Conservation (phyloP, 2,329 filamentous ascomycete species). For the Pseudopyrenochaeta lycopersici region DNA sequence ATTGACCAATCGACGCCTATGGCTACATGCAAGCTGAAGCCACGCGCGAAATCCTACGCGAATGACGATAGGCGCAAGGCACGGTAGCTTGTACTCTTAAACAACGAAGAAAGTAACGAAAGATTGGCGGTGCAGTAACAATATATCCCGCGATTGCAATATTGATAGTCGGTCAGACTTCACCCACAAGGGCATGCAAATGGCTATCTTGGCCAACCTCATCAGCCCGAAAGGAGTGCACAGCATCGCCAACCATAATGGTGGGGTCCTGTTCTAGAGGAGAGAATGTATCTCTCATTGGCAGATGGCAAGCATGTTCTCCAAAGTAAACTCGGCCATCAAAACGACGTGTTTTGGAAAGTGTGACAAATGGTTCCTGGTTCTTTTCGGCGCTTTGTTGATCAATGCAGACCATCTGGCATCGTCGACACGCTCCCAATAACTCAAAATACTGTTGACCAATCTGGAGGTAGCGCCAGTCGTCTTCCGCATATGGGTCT, state of each 20-base stretch:
- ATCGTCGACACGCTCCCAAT: constrained; percentile 84
- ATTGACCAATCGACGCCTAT: constrained; percentile 32
- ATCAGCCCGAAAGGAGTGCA: constrained; percentile 40
- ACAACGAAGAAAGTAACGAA: constrained; percentile 18
- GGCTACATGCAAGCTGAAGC: constrained; percentile 34
- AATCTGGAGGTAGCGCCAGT: constrained; percentile 75
- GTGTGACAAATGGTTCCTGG: constrained; percentile 86
- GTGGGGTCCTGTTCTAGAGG: constrained; percentile 45
- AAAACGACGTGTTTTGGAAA: constrained; percentile 85
- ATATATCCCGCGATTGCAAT: constrained; percentile 7
- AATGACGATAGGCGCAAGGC: constrained; percentile 20
- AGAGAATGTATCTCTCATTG: constrained; percentile 28
- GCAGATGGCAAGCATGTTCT: constrained; percentile 68
- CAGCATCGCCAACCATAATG: constrained; percentile 50
- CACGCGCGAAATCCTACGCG: constrained; percentile 33
- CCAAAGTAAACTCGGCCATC: constrained; percentile 91
- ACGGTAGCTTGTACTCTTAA: constrained; percentile 10
- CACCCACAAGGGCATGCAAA: constrained; percentile 38
- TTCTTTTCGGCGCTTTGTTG: constrained; percentile 80
- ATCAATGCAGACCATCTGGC: constrained; percentile 96
- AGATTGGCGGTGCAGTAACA: constrained; percentile 21
- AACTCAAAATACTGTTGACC: constrained; percentile 72
- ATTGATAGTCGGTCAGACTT: constrained; percentile 14
- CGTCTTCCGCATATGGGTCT: constrained; percentile 79
- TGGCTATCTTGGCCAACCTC: constrained; percentile 33